Evolutionary conservation across 2,329 filamentous ascomycete species (phyloP), one percentile per base, ranked within the genome.

Genomic region (Aspergillus sp.): DNA sequence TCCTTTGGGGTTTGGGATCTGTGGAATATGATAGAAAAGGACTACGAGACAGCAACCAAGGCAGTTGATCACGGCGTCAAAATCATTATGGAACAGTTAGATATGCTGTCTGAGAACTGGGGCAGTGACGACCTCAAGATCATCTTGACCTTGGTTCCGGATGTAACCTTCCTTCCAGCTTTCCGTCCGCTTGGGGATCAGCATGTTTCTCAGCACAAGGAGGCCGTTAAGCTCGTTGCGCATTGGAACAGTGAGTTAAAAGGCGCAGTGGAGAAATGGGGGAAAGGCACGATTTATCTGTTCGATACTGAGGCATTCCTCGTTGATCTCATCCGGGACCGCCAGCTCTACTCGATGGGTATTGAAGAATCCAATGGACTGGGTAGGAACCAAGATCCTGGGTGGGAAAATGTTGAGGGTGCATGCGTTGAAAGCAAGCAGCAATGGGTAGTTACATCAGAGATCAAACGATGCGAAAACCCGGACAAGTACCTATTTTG

Each of bases 401-500:
- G 67, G 3, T 76, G 73, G 72, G 69, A 69, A 44, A 71, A 75
- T 61, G 70, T 77, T 44, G 65, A 66, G n/a, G 64, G 69, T 33
- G 66, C 72, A 47, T 77, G 73, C 60, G 63, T 73, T 53, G 58
- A 67, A 62, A 66, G 54, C 52, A 64, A 63, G 33, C 55, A 65
- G 57, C 62, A 66, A 57, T 61, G 61, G 64, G 65, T 69, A 59
- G 66, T 68, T 66, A 69, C 67, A 66, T 71, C 69, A 67, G 68
- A 66, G 57, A 56, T 63, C 51, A 65, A 65, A 49, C 63, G 58
- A 58, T 77, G 75, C 64, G 67, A 67, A 51, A 59, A 68, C 52
- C 73, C 75, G 27, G 68, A 74, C 27, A 74, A 72, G 56, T 75
- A 72, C 64, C 66, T 77, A 39, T 77, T 77, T 63, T 75, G 75